Base-by-base conservation (phyloP, 2,329 filamentous ascomycete genomes). In the Penicillium sp. region DNA sequence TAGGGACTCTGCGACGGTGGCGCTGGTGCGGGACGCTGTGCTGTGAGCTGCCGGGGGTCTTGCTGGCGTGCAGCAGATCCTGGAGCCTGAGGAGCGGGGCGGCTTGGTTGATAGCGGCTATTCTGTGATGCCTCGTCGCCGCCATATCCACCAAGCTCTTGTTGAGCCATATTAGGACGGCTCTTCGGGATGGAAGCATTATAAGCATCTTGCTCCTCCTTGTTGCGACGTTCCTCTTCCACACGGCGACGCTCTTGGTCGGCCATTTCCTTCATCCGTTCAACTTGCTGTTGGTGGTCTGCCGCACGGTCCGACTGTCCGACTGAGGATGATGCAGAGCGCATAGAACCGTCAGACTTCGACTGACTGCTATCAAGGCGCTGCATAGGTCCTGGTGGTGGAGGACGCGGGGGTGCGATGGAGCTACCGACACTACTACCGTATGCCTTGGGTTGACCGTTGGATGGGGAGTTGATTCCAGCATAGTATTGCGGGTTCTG, bases 161-260 rank as follows among this genome's bases (percentile, higher is more conserved):
- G 90, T 67, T 97, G 88, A 29, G 90, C 89, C 57, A 93, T 64
- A 2, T 88, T 87, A 10, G 83, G 73, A 65, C 87, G 88, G 55
- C 79, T 83, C 74, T 95, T 86, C 29, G 89, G 91, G 52, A 96
- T 73, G 22, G 87, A 88, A 32, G 88, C 86, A 68, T 97, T 95
- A 70, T 95, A 96, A 17, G 83, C 87, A 64, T 93, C 89, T 59
- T 87, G 76, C 45, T 95, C 88, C 57, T 84, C 81, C 48, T 87
- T 79, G 47, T 79, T 79, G 61, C 67, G 69, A 34, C 83, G 80
- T 29, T 78, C 72, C 57, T 85, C 81, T 62, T 74, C 71, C 57
- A 74, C 68, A 5, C 69, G 68, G 31, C 72, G 71, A 38, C 72
- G 72, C 58, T 76, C 73, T 55, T 72, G 69, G 31, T 75, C 73